Base-by-base conservation (phyloP, 305 asterid species). In the Fraxinus albicans region DNA sequence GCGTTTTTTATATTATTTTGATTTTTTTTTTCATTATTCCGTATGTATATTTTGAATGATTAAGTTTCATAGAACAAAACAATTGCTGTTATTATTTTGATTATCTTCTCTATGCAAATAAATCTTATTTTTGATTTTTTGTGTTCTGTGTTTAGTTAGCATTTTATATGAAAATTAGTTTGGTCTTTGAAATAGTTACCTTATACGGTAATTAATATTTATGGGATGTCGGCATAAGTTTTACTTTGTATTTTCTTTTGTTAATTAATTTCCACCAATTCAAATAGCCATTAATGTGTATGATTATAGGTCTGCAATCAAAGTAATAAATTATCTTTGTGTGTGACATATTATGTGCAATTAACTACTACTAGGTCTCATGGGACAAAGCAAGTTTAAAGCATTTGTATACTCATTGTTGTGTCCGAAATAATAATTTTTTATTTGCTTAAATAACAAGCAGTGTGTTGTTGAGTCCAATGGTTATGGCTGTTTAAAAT, bases 401-500 rank as follows among this genome's bases (percentile, higher is more conserved):
- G 50, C 13, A 40, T 40, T 40, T 8, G 50, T 40, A 10, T 40
- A 40, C 50, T 50, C 5, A 50, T 50, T 50, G n/a, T 50, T 15
- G 21, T 4, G 5, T 13, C 21, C 0, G 63, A 50, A 50, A 50
- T 15, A 40, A 40, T 40, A 40, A 36, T 50, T 50, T 50, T 12
- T 50, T 50, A 50, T 50, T 15, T 50, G 63, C 63, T 50, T 50
- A 40, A 50, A 13, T 17, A 50, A 21, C 83, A 36, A 34, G 44
- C 78, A 90, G 89, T 73, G 82, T 63, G 74, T 84, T 19, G 65
- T 23, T 67, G 76, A 80, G 78, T 47, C 42, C 44, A 35, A 35
- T 81, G 21, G 47, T 23, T 75, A 75, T 83, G 83, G 77, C 80
- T 70, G 79, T 86, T 85, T 86, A 75, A 74, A 87, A 77, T 50